Evolutionary conservation across 2,329 filamentous ascomycete species (phyloP).

Genomic region (Sporothrix pallida): DNA sequence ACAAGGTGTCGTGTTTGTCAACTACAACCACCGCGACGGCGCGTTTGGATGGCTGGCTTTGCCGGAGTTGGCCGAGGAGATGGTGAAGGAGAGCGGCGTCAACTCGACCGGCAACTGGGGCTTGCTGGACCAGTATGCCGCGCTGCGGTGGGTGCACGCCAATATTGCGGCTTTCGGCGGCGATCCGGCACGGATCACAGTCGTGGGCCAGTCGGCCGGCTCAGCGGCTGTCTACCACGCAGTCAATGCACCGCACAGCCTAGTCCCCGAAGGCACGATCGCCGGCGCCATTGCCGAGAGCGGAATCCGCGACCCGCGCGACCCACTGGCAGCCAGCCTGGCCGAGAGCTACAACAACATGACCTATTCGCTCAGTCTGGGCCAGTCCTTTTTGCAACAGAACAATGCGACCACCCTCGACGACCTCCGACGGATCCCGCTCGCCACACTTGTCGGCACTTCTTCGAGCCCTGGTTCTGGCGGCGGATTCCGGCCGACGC

Average conservation of each 20-base stretch:
- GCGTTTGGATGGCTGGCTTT: conserved; percentile 68
- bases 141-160: conserved; percentile 37
- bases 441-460: neutral
- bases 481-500: neutral
- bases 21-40: conserved; percentile 67
- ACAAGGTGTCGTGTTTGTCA: conserved; percentile 61
- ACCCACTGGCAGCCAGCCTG: neutral
- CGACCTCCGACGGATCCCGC: neutral
- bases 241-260: neutral
- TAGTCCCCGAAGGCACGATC: neutral
- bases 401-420: neutral
- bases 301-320: conserved; percentile 17
- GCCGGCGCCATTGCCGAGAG: conserved; percentile 9
- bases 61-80: conserved; percentile 53
- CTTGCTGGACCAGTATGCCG: conserved; percentile 55
- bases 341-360: conserved; percentile 23
- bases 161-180: conserved; percentile 39
- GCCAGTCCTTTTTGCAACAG: neutral
- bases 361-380: neutral
- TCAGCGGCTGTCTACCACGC: conserved; percentile 17
- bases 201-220: conserved; percentile 39
- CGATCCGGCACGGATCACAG: conserved; percentile 35
- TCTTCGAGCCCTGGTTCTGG: neutral
- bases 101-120: conserved; percentile 56
- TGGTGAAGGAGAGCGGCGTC: conserved; percentile 52